Conservation (phyloP, 257 asterid species). For the Anisodus tanguticus region DNA sequence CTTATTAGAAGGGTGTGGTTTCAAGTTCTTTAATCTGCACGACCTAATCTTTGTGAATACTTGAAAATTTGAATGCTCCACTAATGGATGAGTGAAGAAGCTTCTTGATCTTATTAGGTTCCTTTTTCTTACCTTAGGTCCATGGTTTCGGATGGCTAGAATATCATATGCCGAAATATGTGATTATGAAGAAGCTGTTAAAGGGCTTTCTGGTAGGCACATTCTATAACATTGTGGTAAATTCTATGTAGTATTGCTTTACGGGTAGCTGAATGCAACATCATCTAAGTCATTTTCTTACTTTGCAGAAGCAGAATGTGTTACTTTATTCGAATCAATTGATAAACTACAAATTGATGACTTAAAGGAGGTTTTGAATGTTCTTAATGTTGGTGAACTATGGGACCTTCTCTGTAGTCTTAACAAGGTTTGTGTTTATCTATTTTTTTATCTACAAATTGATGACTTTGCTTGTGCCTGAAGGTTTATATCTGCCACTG, state of each 20-base stretch:
- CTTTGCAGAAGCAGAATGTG: constrained; percentile 67
- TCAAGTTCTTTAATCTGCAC: background rate
- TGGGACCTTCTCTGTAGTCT: constrained; percentile 64
- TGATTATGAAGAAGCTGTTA: constrained; percentile 68
- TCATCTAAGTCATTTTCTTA: constrained; percentile 26
- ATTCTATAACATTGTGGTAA: constrained; percentile 27
- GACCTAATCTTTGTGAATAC: background rate
- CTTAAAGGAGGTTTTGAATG: constrained; percentile 62
- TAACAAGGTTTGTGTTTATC: constrained; percentile 56
- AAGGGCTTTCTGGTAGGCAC: constrained; percentile 67
- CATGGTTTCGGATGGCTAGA: constrained; percentile 87
- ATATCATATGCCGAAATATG: constrained; percentile 77
- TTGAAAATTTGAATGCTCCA: constrained; percentile 15
- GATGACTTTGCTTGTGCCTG: background rate
- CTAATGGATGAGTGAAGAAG: constrained; percentile 20
- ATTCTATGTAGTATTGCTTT: constrained; percentile 24
- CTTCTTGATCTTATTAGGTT: constrained; percentile 21
- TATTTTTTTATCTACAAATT: background rate
- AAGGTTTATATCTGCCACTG: background rate
- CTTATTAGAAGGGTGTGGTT: background rate
- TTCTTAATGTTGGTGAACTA: constrained; percentile 70
- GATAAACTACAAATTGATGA: constrained; percentile 54
- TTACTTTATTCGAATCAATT: constrained; percentile 49
- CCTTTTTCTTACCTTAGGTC: constrained; percentile 54
- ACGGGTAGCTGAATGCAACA: constrained; percentile 24